These are phyloP conservation scores for Colletotrichum tabaci DNA, from an alignment of 2,329 filamentous ascomycete species.

Conservation along the genomic window DNA sequence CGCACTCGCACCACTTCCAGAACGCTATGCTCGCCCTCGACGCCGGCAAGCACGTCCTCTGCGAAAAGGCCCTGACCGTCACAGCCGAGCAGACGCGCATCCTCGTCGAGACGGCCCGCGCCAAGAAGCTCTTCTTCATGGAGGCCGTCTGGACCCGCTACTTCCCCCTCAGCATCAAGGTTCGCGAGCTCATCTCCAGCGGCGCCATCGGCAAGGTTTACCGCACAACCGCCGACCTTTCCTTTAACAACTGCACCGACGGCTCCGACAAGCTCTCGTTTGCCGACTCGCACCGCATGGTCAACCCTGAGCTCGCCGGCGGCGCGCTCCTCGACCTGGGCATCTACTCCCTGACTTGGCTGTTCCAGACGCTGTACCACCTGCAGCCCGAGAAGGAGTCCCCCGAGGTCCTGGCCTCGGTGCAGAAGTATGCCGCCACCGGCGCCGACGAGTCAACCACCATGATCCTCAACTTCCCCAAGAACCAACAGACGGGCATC, in stretches of 20 bases:
- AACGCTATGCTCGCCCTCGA: constrained; percentile 88
- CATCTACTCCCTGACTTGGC: constrained; percentile 91
- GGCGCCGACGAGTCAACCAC: constrained; percentile 85
- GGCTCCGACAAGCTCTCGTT: constrained; percentile 73
- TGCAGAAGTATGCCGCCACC: constrained; percentile 78
- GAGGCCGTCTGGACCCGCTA: constrained; percentile 93
- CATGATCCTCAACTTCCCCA: constrained; percentile 83
- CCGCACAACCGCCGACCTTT: constrained; percentile 72
- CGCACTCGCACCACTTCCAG: constrained; percentile 94
- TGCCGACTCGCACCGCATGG: constrained; percentile 78
- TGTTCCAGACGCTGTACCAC: constrained; percentile 91
- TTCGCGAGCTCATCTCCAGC: constrained; percentile 74
- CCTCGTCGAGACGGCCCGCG: constrained; percentile 79
- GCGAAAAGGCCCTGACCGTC: constrained; percentile 92
- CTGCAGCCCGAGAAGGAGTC: constrained; percentile 79
- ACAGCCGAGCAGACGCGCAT: constrained; percentile 83
- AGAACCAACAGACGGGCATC: constrained; percentile 78
- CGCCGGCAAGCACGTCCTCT: constrained; percentile 89
- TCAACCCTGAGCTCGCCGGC: constrained; percentile 86
- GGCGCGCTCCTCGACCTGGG: constrained; percentile 88
- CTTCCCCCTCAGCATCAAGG: constrained; percentile 85
- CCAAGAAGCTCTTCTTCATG: constrained; percentile 84
- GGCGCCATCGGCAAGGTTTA: constrained; percentile 74
- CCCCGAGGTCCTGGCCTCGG: constrained; percentile 77
- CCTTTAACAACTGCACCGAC: constrained; percentile 70